Base-by-base conservation (phyloP, 1,284 basidiomycete species). In the Cutaneotrichosporon dermatis region DNA sequence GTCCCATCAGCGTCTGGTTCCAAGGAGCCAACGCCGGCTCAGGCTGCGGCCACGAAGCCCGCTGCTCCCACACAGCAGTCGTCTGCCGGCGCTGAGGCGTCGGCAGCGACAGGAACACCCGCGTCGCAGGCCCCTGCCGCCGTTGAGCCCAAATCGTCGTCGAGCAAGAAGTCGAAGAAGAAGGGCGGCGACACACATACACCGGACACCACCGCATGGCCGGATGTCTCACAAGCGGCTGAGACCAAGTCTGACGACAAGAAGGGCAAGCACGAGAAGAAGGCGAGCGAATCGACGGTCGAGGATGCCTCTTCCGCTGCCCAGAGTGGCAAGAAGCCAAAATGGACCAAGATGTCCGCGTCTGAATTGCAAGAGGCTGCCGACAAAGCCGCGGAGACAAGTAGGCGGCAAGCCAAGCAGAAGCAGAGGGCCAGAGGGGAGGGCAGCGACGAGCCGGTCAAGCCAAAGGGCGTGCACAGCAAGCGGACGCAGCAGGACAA, bases 301-400 rank as follows among this genome's bases (percentile, higher is more conserved):
- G 66, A 62, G 13, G 70, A 69, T 13, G 55, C 16, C 10, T 25
- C 53, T 3, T 33, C 41, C 35, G 25, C 25, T 25, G 55, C 56
- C 4, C 55, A 36, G 39, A 58, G 45, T 37, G 65, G 68, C 39
- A 71, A 74, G 61, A 78, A 77, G 66, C 69, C 67, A 35, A 78
- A 78, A 64, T 79, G 78, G 78, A 78, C 62, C 6, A 63, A 75
- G 5, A 79, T 79, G 25, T 75, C 78, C 4, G 73, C 76, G 2
- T 62, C 70, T 0, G 77, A 79, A 57, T 66, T 79, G n/a, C 71
- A 76, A 36, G 76, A 76, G 33, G 76, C 78, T 8, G 72, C 72
- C 3, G 78, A 79, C 57, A 69, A 74, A 63, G 76, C 70, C 1
- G 72, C 72, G 2, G 73, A 71, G 45, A 57, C 58, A 6, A 66